Evolutionary conservation across 805 yeast species (phyloP).

Genomic region (Suhomyces pyralidae): DNA sequence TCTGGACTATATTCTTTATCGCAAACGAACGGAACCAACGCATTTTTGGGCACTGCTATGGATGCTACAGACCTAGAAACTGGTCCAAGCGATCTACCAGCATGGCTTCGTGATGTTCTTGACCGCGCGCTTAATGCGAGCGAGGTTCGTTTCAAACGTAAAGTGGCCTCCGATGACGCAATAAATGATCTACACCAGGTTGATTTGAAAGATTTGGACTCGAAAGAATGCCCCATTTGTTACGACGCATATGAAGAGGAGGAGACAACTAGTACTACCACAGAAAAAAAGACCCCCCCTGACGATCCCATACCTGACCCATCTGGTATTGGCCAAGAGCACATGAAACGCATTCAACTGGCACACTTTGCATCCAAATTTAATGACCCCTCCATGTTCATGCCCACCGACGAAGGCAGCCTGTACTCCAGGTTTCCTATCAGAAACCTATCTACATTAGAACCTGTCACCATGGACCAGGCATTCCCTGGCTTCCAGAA

Average conservation of each 20-base stretch:
- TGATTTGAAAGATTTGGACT: constrained; percentile 13
- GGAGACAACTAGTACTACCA: not conserved
- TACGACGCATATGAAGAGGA: constrained; percentile 31
- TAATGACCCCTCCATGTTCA: constrained; percentile 31
- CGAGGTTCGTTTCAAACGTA: constrained; percentile 22
- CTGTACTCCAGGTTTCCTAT: constrained; percentile 27
- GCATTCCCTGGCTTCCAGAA: constrained; percentile 25
- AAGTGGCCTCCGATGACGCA: constrained; percentile 39
- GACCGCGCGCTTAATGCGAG: constrained; percentile 33
- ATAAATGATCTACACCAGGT: constrained; percentile 31
- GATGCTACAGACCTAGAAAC: constrained; percentile 9
- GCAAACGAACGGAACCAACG: not conserved
- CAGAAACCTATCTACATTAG: constrained; percentile 19
- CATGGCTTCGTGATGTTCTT: constrained; percentile 32
- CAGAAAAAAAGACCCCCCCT: not conserved
- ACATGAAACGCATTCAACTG: not conserved
- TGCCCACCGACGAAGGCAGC: constrained; percentile 29
- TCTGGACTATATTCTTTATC: not conserved
- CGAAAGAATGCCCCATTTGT: constrained; percentile 39
- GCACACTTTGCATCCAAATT: constrained; percentile 12
- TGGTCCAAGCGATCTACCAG: constrained; percentile 21
- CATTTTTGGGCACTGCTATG: not conserved
- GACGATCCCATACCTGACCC: not conserved
- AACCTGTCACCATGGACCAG: constrained; percentile 18
- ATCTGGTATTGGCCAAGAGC: not conserved